A percentile compares a stretch with the other conserved stretches of the same genome.
Evolutionary conservation across 352 stramenopile genomes (phyloP).

Genomic region (Phytopythium oedochilum): DNA sequence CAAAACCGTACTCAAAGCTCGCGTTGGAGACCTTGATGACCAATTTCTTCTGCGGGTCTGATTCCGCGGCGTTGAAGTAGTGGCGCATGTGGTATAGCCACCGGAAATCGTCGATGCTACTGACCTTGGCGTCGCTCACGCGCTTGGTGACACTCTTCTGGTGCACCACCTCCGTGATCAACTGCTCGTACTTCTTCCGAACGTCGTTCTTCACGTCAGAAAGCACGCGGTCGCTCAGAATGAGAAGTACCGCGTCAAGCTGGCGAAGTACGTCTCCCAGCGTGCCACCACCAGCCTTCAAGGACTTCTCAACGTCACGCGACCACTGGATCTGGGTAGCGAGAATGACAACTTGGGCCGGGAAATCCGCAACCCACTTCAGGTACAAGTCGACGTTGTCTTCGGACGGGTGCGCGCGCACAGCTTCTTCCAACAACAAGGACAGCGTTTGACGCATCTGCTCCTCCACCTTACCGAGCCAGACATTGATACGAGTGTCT

Average conservation of each 20-base stretch:
- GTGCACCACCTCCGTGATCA: constrained; percentile 99
- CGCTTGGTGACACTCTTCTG: constrained; percentile 97
- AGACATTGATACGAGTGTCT: constrained; percentile 92
- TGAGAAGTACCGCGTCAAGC: constrained; percentile 86
- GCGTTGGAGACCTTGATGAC: constrained; percentile 98
- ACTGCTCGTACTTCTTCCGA: constrained; percentile 99
- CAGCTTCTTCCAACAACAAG: constrained; percentile 91
- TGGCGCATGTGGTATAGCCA: constrained; percentile 99
- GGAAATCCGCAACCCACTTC: constrained; percentile 96
- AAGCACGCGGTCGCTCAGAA: constrained; percentile 96
- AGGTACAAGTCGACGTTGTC: constrained; percentile 88
- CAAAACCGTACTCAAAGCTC: constrained; percentile 98
- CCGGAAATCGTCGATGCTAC: constrained; percentile 91
- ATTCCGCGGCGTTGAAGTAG: constrained; percentile 90
- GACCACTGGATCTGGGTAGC: constrained; percentile 98
- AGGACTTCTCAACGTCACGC: constrained; percentile 88
- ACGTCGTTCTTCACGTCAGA: constrained; percentile 92
- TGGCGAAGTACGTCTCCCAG: constrained; percentile 48
- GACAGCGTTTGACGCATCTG: constrained; percentile 97
- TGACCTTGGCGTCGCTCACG: constrained; percentile 85
- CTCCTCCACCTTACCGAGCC: constrained; percentile 96
- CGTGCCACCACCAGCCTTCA: constrained; percentile 62
- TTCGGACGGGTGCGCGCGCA: constrained; percentile 76
- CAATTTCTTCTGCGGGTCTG: constrained; percentile 89
- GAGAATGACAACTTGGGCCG: constrained; percentile 98